Conservation (phyloP, 2,329 filamentous ascomycete species). For the Arthrobotrys iridis region DNA sequence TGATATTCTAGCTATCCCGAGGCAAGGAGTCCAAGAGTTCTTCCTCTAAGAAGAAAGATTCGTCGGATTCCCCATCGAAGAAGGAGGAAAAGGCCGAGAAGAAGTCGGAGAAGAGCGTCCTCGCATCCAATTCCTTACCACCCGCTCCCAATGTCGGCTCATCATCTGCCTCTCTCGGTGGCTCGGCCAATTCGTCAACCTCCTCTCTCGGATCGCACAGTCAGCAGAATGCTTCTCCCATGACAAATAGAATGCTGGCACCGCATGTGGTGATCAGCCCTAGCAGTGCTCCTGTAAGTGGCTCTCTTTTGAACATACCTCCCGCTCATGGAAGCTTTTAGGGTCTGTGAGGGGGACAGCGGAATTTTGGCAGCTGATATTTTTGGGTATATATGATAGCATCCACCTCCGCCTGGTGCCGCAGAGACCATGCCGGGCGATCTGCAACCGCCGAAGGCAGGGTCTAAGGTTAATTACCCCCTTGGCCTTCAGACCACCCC, state of each 20-base stretch:
- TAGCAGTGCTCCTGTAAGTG: constrained; percentile 55
- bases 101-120: constrained; percentile 53
- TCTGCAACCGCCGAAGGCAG: constrained; percentile 89
- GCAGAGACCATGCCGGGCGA: constrained; percentile 98
- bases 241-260: constrained; percentile 69
- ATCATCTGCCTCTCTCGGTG: constrained; percentile 31
- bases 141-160: constrained; percentile 48
- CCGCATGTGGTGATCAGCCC: constrained; percentile 71
- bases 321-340: constrained; percentile 33
- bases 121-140: constrained; percentile 49
- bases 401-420: constrained; percentile 89
- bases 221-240: constrained; percentile 56
- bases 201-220: constrained; percentile 56
- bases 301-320: no score
- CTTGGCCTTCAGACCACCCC: constrained; percentile 85
- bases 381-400: constrained; percentile 69
- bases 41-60: constrained; percentile 76
- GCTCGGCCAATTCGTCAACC: constrained; percentile 46
- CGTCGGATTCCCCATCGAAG: constrained; percentile 56
- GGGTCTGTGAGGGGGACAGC: constrained; percentile 16
- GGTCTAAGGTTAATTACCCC: constrained; percentile 87
- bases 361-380: constrained; percentile 55
- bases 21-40: constrained; percentile 60
- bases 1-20: constrained; percentile 50
- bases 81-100: constrained; percentile 52